Evolutionary conservation across 352 stramenopile genomes (phyloP), one percentile per base, ranked within the genome.

Genomic region (Globisporangium abappressorium): DNA sequence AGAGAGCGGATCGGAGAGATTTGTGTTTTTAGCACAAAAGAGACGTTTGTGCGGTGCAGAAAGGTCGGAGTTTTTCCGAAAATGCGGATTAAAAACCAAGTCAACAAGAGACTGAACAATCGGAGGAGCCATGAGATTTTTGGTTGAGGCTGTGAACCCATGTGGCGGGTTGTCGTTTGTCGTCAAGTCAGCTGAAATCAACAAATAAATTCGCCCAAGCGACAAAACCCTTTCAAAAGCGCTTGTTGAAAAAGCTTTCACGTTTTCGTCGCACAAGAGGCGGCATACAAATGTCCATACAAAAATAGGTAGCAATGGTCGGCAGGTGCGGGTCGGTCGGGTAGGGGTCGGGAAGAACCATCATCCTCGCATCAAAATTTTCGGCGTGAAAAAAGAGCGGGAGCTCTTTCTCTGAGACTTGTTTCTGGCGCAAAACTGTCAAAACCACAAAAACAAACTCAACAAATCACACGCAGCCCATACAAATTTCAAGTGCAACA

Each of bases 131-230:
- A 47, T 47, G 41, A 51, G 18, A 51, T 51, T 51, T 51, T 51
- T 51, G 43, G 43, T 51, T 51, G 43, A 51, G 43, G 43, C n/a
- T 51, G 43, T 51, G 43, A 51, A 51, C 43, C 43, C 43, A 51
- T 51, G 43, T 51, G 43, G 43, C 43, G 18, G 43, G 15, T 51
- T 22, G 43, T 11, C 4, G 36, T 43, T 51, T 51, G 43, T 51
- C 43, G 43, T 51, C 43, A 51, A 51, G 43, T 15, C 43, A 51
- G 43, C 43, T 51, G 43, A 51, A 51, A 49, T n/a, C 43, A 51
- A 51, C 43, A 51, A 51, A 51, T 51, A n/a, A 51, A 51, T 51
- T 49, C 5, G 15, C 41, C 41, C 38, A 47, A 49, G 41, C 15
- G 15, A 49, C 41, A 49, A 49, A 49, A 49, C 41, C 43, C 43